Conservation (phyloP, 257 asterid species). For the Leptodermis oblonga region DNA sequence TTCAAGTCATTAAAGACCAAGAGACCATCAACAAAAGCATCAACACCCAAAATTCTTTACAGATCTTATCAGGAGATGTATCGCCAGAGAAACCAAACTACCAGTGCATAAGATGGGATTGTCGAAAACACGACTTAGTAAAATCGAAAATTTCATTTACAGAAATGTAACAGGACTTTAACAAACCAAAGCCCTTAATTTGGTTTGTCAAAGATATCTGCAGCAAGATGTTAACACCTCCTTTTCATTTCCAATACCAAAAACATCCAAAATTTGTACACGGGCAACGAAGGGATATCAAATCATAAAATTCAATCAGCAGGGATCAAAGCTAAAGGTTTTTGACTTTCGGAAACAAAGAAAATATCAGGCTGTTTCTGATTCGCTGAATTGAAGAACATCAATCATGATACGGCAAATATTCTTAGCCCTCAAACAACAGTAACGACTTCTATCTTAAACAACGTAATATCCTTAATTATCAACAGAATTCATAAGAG, state of each 20-base stretch:
- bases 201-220: neutral
- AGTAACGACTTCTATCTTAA: too few relatives aligned
- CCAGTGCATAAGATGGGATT: neutral
- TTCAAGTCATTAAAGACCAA: neutral
- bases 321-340: neutral
- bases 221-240: neutral
- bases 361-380: too few relatives aligned
- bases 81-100: neutral
- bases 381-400: too few relatives aligned
- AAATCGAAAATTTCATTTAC: neutral
- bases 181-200: too few relatives aligned
- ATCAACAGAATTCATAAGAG: neutral
- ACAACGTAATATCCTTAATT: too few relatives aligned
- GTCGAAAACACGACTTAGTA: neutral
- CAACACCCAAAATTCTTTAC: neutral
- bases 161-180: neutral
- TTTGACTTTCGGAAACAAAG: too few relatives aligned
- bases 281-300: neutral
- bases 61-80: neutral
- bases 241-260: neutral
- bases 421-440: too few relatives aligned
- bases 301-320: neutral
- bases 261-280: neutral
- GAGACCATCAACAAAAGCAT: neutral
- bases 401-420: neutral